Conservation (phyloP, 108 stramenopile species). For the Cyclotella cryptica region DNA sequence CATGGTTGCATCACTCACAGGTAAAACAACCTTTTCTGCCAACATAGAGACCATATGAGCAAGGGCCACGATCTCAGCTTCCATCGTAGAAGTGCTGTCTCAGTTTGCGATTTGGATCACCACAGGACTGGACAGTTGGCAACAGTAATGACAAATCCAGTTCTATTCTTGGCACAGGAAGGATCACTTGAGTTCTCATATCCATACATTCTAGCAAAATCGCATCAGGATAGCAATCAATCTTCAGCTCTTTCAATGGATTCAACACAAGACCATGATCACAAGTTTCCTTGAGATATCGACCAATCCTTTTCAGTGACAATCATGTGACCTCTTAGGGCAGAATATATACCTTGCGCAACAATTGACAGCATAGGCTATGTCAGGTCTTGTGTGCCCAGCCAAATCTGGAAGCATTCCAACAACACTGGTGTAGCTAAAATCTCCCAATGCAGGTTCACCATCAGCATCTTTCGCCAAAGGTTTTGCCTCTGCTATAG, state of each 20-base stretch:
- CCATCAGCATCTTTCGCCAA: background rate
- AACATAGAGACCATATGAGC: too few species aligned
- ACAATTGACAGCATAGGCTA: background rate
- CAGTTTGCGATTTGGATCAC: background rate
- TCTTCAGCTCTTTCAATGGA: background rate
- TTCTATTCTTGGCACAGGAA: background rate
- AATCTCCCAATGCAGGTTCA: background rate
- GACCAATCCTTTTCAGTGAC: background rate
- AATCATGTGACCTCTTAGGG: background rate
- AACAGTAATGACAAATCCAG: background rate
- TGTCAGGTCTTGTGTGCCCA: background rate
- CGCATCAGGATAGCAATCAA: conserved; percentile 1
- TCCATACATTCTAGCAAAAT: background rate
- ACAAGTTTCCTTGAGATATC: background rate
- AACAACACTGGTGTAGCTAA: background rate
- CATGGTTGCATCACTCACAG: too few species aligned
- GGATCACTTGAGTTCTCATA: background rate
- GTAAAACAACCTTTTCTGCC: too few species aligned
- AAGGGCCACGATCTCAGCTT: background rate
- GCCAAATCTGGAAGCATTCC: background rate
- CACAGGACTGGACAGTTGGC: background rate
- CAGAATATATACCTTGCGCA: background rate
- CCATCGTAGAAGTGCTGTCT: conserved; percentile 1
- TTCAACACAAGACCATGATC: background rate
- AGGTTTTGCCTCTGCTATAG: background rate